These are phyloP conservation scores for Penicillium sp. DNA, from an alignment of 2,329 filamentous ascomycete species.

Conservation along the genomic window DNA sequence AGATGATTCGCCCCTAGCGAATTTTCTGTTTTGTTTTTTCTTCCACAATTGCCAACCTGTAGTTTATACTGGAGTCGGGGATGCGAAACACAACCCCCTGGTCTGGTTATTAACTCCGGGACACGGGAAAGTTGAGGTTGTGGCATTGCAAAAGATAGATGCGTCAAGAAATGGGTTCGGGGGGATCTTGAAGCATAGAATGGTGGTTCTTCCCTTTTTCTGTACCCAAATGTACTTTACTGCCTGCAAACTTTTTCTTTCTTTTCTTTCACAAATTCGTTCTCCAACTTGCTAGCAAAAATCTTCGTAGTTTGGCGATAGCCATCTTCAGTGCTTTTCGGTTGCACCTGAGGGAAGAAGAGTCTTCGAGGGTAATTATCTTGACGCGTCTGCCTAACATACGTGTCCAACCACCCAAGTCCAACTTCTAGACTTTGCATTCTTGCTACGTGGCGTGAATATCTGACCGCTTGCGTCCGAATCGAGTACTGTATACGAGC, in stretches of 20 bases:
- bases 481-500: not conserved
- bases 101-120: conserved; percentile 38
- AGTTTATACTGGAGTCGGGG: conserved; percentile 36
- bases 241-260: conserved; percentile 52
- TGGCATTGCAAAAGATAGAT: conserved; percentile 52
- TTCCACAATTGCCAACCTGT: conserved; percentile 27
- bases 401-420: no score
- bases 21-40: conserved; percentile 6
- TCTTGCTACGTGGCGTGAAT: conserved; percentile 11
- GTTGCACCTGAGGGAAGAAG: not conserved
- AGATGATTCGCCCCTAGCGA: conserved; percentile 35
- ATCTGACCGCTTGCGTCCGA: not conserved
- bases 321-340: not conserved
- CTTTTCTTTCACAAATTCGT: conserved; percentile 42
- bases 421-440: not conserved
- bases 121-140: conserved; percentile 38
- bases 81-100: conserved; percentile 26
- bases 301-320: not conserved
- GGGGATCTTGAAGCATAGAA: conserved; percentile 53
- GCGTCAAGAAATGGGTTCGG: conserved; percentile 47
- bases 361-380: no score
- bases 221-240: conserved; percentile 58
- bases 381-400: no score
- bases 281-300: conserved; percentile 11
- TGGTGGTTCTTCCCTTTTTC: conserved; percentile 48